A percentile compares a stretch with the other conserved stretches of the same genome.
Conservation (phyloP, 352 stramenopile genomes). For the Blastocystis sp. region DNA sequence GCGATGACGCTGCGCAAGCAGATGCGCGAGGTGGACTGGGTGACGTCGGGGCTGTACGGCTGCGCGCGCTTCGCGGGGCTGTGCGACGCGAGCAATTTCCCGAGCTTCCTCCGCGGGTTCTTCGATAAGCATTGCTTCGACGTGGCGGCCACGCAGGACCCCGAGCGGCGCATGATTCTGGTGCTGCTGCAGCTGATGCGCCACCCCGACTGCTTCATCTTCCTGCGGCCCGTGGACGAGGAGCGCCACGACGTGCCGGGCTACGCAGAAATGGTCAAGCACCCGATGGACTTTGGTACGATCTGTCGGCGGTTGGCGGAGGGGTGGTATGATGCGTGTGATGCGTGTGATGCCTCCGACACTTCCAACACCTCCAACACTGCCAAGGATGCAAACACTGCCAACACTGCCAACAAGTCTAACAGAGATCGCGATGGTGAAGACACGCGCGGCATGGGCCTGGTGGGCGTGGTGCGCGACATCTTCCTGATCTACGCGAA, state of each 20-base stretch:
- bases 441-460: constrained; percentile 73
- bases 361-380: no score
- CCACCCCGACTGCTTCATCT: constrained; percentile 77
- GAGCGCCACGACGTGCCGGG: constrained; percentile 80
- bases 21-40: constrained; percentile 4
- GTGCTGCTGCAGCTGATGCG: constrained; percentile 51
- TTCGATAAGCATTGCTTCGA: neutral
- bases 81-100: constrained; percentile 26
- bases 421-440: neutral
- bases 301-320: constrained; percentile 76
- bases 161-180: neutral
- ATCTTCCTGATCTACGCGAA: constrained; percentile 81
- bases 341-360: neutral
- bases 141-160: neutral
- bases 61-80: neutral
- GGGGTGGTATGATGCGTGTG: constrained; percentile 75
- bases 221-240: constrained; percentile 81
- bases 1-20: neutral
- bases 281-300: constrained; percentile 83
- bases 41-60: neutral
- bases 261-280: constrained; percentile 80
- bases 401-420: neutral
- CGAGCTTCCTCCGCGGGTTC: constrained; percentile 8
- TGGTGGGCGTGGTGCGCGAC: constrained; percentile 80
- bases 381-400: neutral